Conservation (phyloP, 2,329 filamentous ascomycete genomes). For the Apiospora rasikravindrae region DNA sequence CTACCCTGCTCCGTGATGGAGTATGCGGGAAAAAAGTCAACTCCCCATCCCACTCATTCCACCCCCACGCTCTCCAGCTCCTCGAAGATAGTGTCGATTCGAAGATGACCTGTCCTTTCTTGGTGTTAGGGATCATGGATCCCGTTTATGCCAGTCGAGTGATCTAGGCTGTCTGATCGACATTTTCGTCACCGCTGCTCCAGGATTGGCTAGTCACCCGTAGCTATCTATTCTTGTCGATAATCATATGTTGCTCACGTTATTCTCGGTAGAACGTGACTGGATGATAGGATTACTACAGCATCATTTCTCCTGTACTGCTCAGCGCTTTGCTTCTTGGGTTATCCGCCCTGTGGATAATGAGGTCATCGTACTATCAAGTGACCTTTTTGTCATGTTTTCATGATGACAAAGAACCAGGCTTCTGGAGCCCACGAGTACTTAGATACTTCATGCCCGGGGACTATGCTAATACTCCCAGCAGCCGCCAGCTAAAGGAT, state of each 20-base stretch:
- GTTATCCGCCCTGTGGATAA: neutral
- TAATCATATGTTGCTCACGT: constrained; percentile 18
- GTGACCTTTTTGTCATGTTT: neutral
- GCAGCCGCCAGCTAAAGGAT: neutral
- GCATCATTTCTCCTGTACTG: neutral
- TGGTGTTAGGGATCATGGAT: neutral
- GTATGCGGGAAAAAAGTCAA: neutral
- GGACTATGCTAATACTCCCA: neutral
- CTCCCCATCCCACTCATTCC: neutral
- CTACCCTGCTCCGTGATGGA: constrained; percentile 3
- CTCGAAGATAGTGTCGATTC: neutral
- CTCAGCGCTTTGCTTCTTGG: neutral
- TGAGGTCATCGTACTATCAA: constrained; percentile 3
- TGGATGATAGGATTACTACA: constrained; percentile 1
- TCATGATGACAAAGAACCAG: neutral
- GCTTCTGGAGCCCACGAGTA: neutral
- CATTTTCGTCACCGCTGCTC: neutral
- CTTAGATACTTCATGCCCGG: neutral
- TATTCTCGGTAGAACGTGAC: constrained; percentile 15
- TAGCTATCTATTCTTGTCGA: neutral
- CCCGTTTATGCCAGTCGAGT: neutral
- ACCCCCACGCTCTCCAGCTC: constrained; percentile 8
- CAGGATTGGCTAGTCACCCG: neutral
- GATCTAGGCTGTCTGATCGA: neutral
- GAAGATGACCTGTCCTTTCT: neutral